phyloP scores from a whole-genome alignment of 1,139 yeast genomes.

The Hyphopichia wangnamkhiaoensis region DNA sequence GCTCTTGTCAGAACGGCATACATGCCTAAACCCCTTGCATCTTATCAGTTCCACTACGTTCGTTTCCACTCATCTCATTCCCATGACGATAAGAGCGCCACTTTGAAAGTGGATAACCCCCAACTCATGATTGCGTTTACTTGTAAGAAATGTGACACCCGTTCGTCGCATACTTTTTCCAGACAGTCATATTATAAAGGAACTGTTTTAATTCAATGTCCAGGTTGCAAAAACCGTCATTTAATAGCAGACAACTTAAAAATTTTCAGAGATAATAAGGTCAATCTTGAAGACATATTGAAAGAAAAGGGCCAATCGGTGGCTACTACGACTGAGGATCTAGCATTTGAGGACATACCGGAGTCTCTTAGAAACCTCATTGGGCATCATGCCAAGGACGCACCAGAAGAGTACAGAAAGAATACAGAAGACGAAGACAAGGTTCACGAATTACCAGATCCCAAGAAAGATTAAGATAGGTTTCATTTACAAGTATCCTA shows the following conservation, averaged over 20 bases:
- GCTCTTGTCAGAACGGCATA: too few relatives aligned
- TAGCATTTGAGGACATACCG: conserved; percentile 74
- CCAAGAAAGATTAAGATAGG: conserved; percentile 5
- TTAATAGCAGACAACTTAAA: conserved; percentile 89
- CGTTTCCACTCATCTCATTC: conserved; percentile 3
- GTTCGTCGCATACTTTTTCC: conserved; percentile 85
- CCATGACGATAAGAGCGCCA: conserved; percentile 12
- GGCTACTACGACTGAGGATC: conserved; percentile 59
- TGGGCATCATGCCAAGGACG: conserved; percentile 68
- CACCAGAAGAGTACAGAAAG: conserved; percentile 44
- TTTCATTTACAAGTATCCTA: too few relatives aligned
- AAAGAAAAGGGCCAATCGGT: conserved; percentile 74
- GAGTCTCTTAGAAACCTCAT: conserved; percentile 54
- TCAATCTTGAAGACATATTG: conserved; percentile 80
- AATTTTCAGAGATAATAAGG: conserved; percentile 73
- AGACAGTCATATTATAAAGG: conserved; percentile 90
- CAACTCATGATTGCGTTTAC: conserved; percentile 87
- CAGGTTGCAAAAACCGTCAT: conserved; percentile 86
- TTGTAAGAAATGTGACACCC: conserved; percentile 80
- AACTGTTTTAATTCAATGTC: conserved; percentile 87
- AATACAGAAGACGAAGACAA: conserved; percentile 16
- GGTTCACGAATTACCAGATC: conserved; percentile 16
- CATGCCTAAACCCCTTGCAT: background rate
- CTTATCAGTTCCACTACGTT: too few relatives aligned
- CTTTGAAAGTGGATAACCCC: conserved; percentile 60